phyloP scores from a whole-genome alignment of 345 rosid species.

The Lagerstroemia speciosa region DNA sequence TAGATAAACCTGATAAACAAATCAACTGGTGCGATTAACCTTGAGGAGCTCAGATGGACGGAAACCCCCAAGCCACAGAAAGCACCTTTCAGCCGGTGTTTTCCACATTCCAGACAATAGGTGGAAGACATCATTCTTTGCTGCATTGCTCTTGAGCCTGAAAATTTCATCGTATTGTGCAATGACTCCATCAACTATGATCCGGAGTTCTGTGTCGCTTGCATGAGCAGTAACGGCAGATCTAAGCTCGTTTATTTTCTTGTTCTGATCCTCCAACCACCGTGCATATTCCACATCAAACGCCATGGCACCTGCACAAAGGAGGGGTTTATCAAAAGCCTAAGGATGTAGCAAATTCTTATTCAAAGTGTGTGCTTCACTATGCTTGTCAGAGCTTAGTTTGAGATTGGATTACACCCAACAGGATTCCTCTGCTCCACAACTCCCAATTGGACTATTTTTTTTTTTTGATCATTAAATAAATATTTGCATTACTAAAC shows the following conservation, averaged over 20 bases:
- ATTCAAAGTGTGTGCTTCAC: no score
- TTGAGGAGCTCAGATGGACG: slow-evolving; percentile 96
- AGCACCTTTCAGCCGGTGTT: slow-evolving; percentile 98
- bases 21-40: slow-evolving; percentile 32
- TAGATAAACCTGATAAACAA: neutral
- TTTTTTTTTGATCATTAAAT: no score
- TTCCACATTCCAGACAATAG: slow-evolving; percentile 98
- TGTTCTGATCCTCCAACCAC: slow-evolving; percentile 88
- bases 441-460: neutral
- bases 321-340: no score
- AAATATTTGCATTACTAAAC: no score
- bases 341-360: no score
- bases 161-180: slow-evolving; percentile 90
- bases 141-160: slow-evolving; percentile 90
- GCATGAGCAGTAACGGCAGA: slow-evolving; percentile 92
- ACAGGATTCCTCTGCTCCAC: neutral
- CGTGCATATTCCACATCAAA: slow-evolving; percentile 91
- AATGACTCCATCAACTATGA: slow-evolving; percentile 71
- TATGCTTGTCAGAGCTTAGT: neutral
- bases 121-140: slow-evolving; percentile 95
- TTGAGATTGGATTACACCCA: neutral
- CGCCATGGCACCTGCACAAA: slow-evolving; percentile 78
- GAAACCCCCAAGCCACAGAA: slow-evolving; percentile 98
- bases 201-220: slow-evolving; percentile 87
- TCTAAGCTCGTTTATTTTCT: slow-evolving; percentile 80